Evolutionary conservation across 495 filamentous ascomycete species (phyloP).

Genomic region (Acidomyces sp.): DNA sequence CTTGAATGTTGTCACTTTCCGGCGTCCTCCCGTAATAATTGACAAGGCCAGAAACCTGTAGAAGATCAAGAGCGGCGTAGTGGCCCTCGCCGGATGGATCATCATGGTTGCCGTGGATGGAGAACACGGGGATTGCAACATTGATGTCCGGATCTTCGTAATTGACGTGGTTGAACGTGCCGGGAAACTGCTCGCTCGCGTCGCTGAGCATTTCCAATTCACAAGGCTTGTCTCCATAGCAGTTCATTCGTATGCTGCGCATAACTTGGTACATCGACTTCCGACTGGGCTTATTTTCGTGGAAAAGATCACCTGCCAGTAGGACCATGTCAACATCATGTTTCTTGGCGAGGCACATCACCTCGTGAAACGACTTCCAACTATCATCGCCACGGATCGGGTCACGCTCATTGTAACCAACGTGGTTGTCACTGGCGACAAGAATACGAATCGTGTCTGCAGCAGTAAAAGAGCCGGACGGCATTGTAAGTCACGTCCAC

Average conservation of each 20-base stretch:
- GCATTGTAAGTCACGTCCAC: too few relatives aligned
- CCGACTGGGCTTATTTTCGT: constrained; percentile 95
- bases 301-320: constrained; percentile 87
- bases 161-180: constrained; percentile 82
- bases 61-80: constrained; percentile 74
- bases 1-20: constrained; percentile 78
- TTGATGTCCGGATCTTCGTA: constrained; percentile 98
- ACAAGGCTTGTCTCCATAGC: constrained; percentile 87
- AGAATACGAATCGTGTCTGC: constrained; percentile 91
- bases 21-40: constrained; percentile 94
- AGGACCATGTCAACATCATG: constrained; percentile 94
- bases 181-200: constrained; percentile 72
- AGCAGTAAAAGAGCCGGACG: constrained; percentile 38
- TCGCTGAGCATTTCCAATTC: constrained; percentile 92
- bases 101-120: constrained; percentile 97
- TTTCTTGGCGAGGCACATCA: constrained; percentile 79
- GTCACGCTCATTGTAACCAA: constrained; percentile 90
- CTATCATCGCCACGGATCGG: constrained; percentile 88
- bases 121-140: constrained; percentile 92
- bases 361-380: constrained; percentile 90
- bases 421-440: constrained; percentile 90
- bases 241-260: constrained; percentile 82
- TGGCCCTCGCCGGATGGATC: constrained; percentile 91
- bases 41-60: constrained; percentile 78
- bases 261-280: constrained; percentile 97